Evolutionary conservation across 768 basidiomycete genomes (phyloP).

Genomic region (Filobasidium floriforme): DNA sequence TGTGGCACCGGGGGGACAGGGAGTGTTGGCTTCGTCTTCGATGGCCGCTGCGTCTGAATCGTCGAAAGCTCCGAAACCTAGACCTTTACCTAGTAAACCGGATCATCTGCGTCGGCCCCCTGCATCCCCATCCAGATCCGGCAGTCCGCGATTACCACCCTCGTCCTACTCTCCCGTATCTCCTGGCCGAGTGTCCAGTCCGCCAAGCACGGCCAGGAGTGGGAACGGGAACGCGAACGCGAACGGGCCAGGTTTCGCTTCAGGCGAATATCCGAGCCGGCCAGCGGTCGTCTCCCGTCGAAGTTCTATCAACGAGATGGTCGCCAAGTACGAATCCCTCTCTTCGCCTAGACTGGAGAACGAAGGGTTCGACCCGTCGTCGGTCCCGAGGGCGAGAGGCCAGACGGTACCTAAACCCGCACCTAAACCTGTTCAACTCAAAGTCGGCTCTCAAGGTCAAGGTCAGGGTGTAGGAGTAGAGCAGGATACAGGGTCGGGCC

Average conservation of each 20-base stretch:
- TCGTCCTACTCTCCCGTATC: conserved; percentile 23
- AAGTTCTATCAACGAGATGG: conserved; percentile 40
- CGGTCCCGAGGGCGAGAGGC: neutral
- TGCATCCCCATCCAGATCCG: neutral
- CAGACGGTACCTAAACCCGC: conserved; percentile 26
- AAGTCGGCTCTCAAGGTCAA: neutral
- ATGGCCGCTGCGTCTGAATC: neutral
- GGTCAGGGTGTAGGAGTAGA: neutral
- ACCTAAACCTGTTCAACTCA: conserved; percentile 16
- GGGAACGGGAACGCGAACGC: conserved; percentile 15
- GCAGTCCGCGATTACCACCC: conserved; percentile 7
- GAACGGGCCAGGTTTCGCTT: neutral
- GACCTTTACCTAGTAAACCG: neutral
- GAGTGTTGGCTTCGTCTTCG: conserved; percentile 8
- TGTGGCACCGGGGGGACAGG: neutral
- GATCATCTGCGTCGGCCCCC: conserved; percentile 5
- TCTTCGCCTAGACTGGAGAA: conserved; percentile 22
- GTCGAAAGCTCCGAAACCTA: conserved; percentile 20
- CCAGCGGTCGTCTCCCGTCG: conserved; percentile 26
- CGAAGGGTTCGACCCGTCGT: conserved; percentile 1
- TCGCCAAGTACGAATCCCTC: conserved; percentile 33
- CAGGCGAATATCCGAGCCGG: conserved; percentile 8
- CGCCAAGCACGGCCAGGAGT: conserved; percentile 25
- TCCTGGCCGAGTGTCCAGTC: conserved; percentile 26
- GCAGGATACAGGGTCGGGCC: neutral